Base-by-base conservation (phyloP, 345 rosid genomes). In the Xanthoceras sorbifolium region DNA sequence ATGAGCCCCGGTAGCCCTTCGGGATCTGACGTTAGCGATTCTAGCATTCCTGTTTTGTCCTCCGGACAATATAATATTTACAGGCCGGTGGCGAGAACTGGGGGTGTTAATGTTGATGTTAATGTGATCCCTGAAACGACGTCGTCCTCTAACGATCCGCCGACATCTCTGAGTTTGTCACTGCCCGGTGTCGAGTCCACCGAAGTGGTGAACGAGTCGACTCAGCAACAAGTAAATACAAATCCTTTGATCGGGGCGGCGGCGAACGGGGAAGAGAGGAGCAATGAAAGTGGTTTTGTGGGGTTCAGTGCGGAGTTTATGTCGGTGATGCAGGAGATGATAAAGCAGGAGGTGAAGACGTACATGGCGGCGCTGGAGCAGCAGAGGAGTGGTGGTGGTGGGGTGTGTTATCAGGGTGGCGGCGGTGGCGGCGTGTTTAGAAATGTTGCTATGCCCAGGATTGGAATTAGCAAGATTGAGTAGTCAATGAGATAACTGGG, bases 301-400 rank as follows among this genome's bases (percentile, higher is more conserved):
- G 95, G 95, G 55, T 88, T 90, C 14, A 87, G 85, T 36, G 77
- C 86, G 22, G 98, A 95, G 67, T 89, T 95, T 50, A 86, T 90
- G 90, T 85, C 84, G 76, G 93, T 90, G 84, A 83, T 95, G 86
- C 97, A 95, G n/a, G 99, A 95, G 62, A 95, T 95, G 98, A 87
- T 95, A 72, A 93, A 82, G 80, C 84, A 70, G 72, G 99, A 95
- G 79, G 98, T 95, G 81, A 90, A 90, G 83, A 90, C 78, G 67
- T 95, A 91, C 80, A 90, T 95, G 98, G 82, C 80, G 72, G 87
- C 82, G 74, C 76, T 85, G 78, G 95, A 89, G 77, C 73, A 75
- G 77, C 86, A 87, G 67, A 78, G 77, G 10, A 76, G 76, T 7
- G 82, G 86, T 14, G 81, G 78, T 31, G 81, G 80, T 10, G 85